These are phyloP conservation scores for Ogataea sp. DNA, from an alignment of 805 yeast genomes.

Conservation along the genomic window DNA sequence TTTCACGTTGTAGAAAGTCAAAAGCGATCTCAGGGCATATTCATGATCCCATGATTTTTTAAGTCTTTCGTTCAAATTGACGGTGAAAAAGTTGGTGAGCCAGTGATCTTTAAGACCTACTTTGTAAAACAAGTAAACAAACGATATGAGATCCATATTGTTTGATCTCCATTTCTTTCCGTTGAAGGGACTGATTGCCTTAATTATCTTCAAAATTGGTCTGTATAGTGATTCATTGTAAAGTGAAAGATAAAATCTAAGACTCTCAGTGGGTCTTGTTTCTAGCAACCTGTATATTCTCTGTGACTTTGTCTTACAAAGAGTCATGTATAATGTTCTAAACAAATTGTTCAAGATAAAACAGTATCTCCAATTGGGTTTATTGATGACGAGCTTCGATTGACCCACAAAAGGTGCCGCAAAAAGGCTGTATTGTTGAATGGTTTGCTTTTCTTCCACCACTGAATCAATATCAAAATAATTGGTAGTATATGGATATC, in stretches of 20 bases:
- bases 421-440: slow-evolving; percentile 9
- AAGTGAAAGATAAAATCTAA: slow-evolving; percentile 49
- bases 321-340: slow-evolving; percentile 45
- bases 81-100: slow-evolving; percentile 76
- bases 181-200: slow-evolving; percentile 78
- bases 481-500: slow-evolving; percentile 10
- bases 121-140: slow-evolving; percentile 70
- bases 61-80: slow-evolving; percentile 67
- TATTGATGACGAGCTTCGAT: slow-evolving; percentile 11
- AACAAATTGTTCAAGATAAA: slow-evolving; percentile 43
- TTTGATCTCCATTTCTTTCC: slow-evolving; percentile 91
- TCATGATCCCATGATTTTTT: slow-evolving; percentile 80
- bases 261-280: slow-evolving; percentile 51
- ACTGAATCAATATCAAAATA: slow-evolving; percentile 1
- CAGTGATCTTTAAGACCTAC: slow-evolving; percentile 75
- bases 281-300: slow-evolving; percentile 59
- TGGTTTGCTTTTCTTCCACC: background rate
- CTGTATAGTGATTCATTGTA: slow-evolving; percentile 55
- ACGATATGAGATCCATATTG: slow-evolving; percentile 89
- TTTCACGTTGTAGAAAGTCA: slow-evolving; percentile 67
- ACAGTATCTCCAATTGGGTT: slow-evolving; percentile 34
- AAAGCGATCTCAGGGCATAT: slow-evolving; percentile 67
- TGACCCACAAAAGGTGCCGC: slow-evolving; percentile 22
- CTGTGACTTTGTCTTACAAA: slow-evolving; percentile 60
- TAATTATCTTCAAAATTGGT: slow-evolving; percentile 67